phyloP scores from a whole-genome alignment of 768 basidiomycete genomes.

The Suillus subalutaceus region DNA sequence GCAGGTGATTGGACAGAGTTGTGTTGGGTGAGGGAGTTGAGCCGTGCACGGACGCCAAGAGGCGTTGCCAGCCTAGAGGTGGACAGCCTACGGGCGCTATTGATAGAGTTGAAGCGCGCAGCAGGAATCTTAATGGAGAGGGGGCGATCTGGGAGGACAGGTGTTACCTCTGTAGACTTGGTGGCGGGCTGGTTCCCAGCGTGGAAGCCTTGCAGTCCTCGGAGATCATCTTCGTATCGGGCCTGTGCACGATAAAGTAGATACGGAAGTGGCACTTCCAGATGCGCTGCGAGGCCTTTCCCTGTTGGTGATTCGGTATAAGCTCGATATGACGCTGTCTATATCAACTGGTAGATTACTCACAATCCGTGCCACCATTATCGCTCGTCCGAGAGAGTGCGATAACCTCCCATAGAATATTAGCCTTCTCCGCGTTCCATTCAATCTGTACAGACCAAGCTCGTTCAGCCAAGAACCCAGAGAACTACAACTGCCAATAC shows the following conservation, averaged over 20 bases:
- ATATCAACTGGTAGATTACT: constrained; percentile 30
- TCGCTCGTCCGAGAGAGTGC: constrained; percentile 75
- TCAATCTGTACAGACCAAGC: constrained; percentile 57
- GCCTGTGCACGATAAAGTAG: constrained; percentile 83
- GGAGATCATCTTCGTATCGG: constrained; percentile 83
- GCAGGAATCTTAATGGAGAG: constrained; percentile 5
- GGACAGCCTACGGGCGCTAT: constrained; percentile 29
- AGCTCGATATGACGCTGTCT: not conserved
- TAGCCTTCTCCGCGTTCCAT: constrained; percentile 85
- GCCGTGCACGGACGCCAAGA: constrained; percentile 67
- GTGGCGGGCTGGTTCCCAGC: constrained; percentile 35
- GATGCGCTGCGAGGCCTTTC: constrained; percentile 80
- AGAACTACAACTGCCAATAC: constrained; percentile 27
- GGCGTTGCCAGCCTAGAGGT: constrained; percentile 54
- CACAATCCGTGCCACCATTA: constrained; percentile 78
- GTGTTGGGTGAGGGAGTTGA: constrained; percentile 67
- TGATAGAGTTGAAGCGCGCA: constrained; percentile 4
- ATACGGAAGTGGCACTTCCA: constrained; percentile 83
- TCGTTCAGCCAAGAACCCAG: constrained; percentile 14
- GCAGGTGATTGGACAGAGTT: constrained; percentile 41
- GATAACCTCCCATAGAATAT: constrained; percentile 86
- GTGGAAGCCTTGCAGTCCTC: constrained; percentile 70
- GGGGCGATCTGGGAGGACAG: constrained; percentile 16
- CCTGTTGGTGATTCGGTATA: constrained; percentile 44
- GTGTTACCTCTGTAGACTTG: constrained; percentile 20